These are phyloP conservation scores for Penicillium coffeae DNA, from an alignment of 495 filamentous ascomycete species.

Conservation along the genomic window DNA sequence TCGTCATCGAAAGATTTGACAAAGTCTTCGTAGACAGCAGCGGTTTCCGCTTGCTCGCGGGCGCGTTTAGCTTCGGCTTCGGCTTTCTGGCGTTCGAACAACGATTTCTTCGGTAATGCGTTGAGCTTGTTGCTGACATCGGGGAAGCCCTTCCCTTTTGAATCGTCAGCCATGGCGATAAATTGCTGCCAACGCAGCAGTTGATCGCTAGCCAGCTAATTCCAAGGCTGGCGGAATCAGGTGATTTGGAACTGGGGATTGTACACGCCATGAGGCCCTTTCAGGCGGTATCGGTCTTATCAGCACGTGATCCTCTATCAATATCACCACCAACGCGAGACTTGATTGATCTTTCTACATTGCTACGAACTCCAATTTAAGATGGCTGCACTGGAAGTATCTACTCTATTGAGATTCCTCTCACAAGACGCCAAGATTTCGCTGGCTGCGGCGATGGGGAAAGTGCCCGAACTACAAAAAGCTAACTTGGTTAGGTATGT, in stretches of 20 bases:
- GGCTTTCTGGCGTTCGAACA: slow-evolving; percentile 89
- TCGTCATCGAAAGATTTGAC: slow-evolving; percentile 86
- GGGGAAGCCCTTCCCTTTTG: slow-evolving; percentile 64
- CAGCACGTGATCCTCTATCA: too few relatives aligned
- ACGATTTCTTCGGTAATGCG: slow-evolving; percentile 76
- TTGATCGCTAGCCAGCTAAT: neutral
- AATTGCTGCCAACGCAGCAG: slow-evolving; percentile 25
- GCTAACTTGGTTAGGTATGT: slow-evolving; percentile 59
- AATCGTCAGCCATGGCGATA: slow-evolving; percentile 39
- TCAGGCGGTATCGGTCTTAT: too few relatives aligned
- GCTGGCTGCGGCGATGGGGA: slow-evolving; percentile 64
- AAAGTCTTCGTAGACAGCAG: slow-evolving; percentile 86
- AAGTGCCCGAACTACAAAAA: slow-evolving; percentile 62
- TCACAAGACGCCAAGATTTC: slow-evolving; percentile 69
- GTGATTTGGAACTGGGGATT: neutral
- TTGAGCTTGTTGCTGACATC: slow-evolving; percentile 79
- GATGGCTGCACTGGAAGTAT: slow-evolving; percentile 39
- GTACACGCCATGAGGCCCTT: too few relatives aligned
- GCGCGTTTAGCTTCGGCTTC: slow-evolving; percentile 89
- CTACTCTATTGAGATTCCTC: slow-evolving; percentile 71
- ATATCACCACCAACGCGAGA: too few relatives aligned
- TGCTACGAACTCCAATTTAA: too few relatives aligned
- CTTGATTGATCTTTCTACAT: too few relatives aligned
- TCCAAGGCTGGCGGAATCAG: neutral
- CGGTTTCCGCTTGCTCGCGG: slow-evolving; percentile 83